Percentiles rank a stretch among this genome's conserved stretches.
Conservation (phyloP, 2,329 filamentous ascomycete species). For the Cercospora berteroae region DNA sequence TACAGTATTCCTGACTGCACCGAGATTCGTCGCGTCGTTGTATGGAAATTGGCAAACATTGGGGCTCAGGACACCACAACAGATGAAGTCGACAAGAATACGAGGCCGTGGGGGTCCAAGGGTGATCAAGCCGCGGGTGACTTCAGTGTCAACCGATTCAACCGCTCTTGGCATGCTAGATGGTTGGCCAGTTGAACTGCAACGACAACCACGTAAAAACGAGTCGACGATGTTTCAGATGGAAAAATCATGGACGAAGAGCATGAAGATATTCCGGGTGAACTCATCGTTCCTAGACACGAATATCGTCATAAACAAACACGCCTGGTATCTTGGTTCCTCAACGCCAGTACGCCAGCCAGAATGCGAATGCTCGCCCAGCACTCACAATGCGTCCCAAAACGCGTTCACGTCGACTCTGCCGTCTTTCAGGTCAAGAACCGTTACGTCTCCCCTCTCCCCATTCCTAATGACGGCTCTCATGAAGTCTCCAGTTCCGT, state of each 20-base stretch:
- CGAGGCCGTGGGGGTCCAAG: background rate
- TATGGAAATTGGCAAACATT: background rate
- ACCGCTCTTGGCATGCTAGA: background rate
- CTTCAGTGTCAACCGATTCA: background rate
- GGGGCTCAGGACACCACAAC: background rate
- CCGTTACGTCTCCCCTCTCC: conserved; percentile 85
- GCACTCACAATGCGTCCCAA: conserved; percentile 73
- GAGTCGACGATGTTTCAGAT: background rate
- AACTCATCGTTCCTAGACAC: background rate
- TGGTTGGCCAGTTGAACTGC: background rate
- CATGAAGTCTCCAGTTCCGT: conserved; percentile 71
- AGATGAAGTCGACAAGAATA: background rate
- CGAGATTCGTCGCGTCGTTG: background rate
- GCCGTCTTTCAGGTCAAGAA: conserved; percentile 87
- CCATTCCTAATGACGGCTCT: conserved; percentile 83
- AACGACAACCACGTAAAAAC: background rate
- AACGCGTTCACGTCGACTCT: conserved; percentile 96
- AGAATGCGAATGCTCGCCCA: background rate
- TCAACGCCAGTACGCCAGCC: background rate
- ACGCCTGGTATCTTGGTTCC: conserved; percentile 16
- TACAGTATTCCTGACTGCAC: background rate
- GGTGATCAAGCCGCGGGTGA: background rate
- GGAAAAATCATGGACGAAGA: background rate
- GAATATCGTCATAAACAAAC: background rate
- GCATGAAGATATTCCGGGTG: background rate